Evolutionary conservation across 2,329 filamentous ascomycete genomes (phyloP).

Genomic region (Parafenestella ontariensis): DNA sequence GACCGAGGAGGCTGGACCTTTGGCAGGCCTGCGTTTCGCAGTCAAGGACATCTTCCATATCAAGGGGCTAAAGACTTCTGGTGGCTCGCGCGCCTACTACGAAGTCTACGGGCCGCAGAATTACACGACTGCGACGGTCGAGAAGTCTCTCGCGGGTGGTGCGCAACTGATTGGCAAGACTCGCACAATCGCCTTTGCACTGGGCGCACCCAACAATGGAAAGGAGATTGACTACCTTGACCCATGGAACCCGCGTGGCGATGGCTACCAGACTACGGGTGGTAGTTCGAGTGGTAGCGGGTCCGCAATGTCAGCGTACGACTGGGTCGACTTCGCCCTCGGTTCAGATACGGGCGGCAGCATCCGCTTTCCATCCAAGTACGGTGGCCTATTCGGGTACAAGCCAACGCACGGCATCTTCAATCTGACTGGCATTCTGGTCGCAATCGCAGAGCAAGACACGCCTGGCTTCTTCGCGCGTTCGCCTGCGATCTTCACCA

Average conservation of each 20-base stretch:
- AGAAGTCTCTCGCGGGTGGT: slow-evolving; percentile 6
- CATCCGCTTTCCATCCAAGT: slow-evolving; percentile 8
- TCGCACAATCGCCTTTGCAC: slow-evolving; percentile 55
- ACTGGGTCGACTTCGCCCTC: slow-evolving; percentile 40
- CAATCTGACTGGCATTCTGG: slow-evolving; percentile 9
- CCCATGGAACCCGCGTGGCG: slow-evolving; percentile 34
- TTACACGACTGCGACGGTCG: slow-evolving; percentile 10
- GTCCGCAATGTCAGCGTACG: slow-evolving; percentile 7
- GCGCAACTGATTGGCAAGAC: slow-evolving; percentile 59
- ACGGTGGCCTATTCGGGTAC: slow-evolving; percentile 12
- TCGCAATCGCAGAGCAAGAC: slow-evolving; percentile 12
- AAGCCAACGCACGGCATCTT: slow-evolving; percentile 12
- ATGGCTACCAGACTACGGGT: slow-evolving; percentile 25
- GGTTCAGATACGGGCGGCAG: slow-evolving; percentile 24
- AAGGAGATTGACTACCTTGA: slow-evolving; percentile 12
- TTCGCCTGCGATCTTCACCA: slow-evolving; percentile 10
- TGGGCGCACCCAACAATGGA: slow-evolving; percentile 1
- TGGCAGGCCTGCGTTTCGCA: slow-evolving; percentile 9
- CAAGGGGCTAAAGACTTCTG: slow-evolving; percentile 6
- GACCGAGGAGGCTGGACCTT: slow-evolving; percentile 1
- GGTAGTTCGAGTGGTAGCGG: slow-evolving; percentile 8
- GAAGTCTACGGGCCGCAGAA: slow-evolving; percentile 4
- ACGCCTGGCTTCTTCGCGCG: slow-evolving; percentile 12
- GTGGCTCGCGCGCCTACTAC: slow-evolving; percentile 11
- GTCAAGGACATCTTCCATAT: slow-evolving; percentile 13